A percentile compares a stretch with the other conserved stretches of the same genome.
phyloP scores from a whole-genome alignment of 2,329 filamentous ascomycete species.

The Fusarium xyrophilum region DNA sequence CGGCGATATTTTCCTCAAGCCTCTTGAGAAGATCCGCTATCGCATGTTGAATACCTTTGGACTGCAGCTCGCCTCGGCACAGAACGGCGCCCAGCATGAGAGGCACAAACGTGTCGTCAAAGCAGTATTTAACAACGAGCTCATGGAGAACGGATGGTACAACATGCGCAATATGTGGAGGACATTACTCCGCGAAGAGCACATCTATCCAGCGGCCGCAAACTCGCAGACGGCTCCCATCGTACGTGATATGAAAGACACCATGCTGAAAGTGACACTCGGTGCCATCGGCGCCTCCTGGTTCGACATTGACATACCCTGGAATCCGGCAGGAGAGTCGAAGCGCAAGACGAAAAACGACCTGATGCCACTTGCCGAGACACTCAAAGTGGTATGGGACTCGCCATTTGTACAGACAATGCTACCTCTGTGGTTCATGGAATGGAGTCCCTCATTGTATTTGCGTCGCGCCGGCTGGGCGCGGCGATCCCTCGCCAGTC shows the following conservation, averaged over 20 bases:
- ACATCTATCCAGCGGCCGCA: background rate
- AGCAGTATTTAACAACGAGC: background rate
- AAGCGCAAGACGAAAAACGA: background rate
- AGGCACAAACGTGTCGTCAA: background rate
- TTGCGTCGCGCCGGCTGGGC: background rate
- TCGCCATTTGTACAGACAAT: background rate
- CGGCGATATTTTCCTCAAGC: background rate
- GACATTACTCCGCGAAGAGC: background rate
- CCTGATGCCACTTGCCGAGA: background rate
- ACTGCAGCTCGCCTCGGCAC: background rate
- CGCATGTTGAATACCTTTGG: background rate
- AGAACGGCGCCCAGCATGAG: background rate
- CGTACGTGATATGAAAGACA: background rate
- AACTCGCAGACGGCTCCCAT: background rate
- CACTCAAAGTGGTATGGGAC: background rate
- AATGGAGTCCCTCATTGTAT: background rate
- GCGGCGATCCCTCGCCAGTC: background rate
- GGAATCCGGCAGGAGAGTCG: background rate
- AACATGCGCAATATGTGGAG: background rate
- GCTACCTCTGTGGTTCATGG: background rate
- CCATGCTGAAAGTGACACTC: background rate
- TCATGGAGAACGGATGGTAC: background rate
- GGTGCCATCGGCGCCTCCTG: background rate
- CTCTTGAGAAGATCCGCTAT: background rate
- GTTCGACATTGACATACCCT: background rate